phyloP scores from a whole-genome alignment of 495 filamentous ascomycete genomes.

The Aspergillus nanangensis region DNA sequence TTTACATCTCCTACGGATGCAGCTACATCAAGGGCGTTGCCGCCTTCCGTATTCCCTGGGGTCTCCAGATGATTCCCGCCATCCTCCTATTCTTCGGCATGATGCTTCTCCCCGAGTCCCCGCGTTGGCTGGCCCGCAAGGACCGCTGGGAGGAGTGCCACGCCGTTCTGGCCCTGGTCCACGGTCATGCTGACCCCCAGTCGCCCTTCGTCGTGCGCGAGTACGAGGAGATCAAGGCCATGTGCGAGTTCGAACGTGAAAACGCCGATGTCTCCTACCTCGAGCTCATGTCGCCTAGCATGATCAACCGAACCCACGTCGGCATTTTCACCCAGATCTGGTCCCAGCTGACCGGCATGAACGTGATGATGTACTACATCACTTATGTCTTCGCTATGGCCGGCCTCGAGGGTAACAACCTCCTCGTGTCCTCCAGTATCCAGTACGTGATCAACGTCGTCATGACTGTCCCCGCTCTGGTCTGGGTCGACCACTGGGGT shows the following conservation, averaged over 20 bases:
- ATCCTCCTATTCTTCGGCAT: slow-evolving; percentile 22
- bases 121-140: slow-evolving; percentile 26
- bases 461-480: slow-evolving; percentile 51
- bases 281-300: slow-evolving; percentile 15
- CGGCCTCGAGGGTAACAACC: slow-evolving; percentile 10
- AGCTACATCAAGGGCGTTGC: slow-evolving; percentile 33
- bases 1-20: slow-evolving; percentile 35
- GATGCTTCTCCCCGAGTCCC: slow-evolving; percentile 26
- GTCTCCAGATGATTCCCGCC: slow-evolving; percentile 25
- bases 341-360: slow-evolving; percentile 32
- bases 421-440: slow-evolving; percentile 61
- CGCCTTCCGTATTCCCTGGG: slow-evolving; percentile 45
- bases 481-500: slow-evolving; percentile 62
- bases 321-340: slow-evolving; percentile 30
- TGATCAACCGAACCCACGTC: slow-evolving; percentile 28
- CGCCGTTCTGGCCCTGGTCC: slow-evolving; percentile 24
- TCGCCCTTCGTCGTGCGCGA: slow-evolving; percentile 18
- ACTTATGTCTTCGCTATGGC: slow-evolving; percentile 26
- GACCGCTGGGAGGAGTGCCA: slow-evolving; percentile 24
- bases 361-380: slow-evolving; percentile 25
- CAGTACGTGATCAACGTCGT: slow-evolving; percentile 61
- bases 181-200: slow-evolving; percentile 18
- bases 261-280: neutral
- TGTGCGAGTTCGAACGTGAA: neutral
- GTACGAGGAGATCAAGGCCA: slow-evolving; percentile 23